Percentiles rank a stretch among this genome's conserved stretches.
Evolutionary conservation across 306 rosid species (phyloP).

Genomic region (Glycine latifolia): DNA sequence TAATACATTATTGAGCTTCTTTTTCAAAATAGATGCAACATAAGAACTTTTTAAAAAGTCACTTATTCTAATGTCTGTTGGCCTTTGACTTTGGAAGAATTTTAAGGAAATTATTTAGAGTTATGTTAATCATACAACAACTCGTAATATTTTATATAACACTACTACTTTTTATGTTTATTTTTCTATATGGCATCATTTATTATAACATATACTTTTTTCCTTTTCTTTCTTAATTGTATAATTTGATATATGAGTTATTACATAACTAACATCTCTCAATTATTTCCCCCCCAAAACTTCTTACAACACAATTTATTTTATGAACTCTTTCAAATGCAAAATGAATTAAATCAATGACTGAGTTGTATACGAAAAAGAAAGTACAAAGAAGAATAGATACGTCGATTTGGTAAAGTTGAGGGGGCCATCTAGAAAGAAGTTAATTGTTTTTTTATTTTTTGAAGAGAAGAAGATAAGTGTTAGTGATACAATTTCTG

Average conservation of each 20-base stretch:
- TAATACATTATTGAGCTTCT: neutral
- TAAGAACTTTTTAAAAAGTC: neutral
- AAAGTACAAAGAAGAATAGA: neutral
- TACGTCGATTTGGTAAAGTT: constrained; percentile 14
- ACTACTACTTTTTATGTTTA: too few relatives aligned
- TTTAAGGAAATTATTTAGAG: neutral
- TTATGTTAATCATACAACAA: neutral
- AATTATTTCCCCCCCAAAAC: neutral
- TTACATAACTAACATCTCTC: too few relatives aligned
- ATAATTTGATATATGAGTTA: too few relatives aligned
- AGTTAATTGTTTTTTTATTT: neutral
- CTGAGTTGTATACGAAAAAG: neutral
- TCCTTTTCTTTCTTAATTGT: too few relatives aligned
- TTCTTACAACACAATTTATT: neutral
- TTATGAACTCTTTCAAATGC: neutral
- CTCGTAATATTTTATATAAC: too few relatives aligned
- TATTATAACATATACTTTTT: too few relatives aligned
- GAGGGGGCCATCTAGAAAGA: constrained; percentile 3
- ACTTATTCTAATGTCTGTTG: too few relatives aligned
- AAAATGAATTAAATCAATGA: neutral
- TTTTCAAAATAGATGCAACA: neutral
- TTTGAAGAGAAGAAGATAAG: too few relatives aligned
- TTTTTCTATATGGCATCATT: too few relatives aligned
- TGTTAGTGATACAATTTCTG: neutral
- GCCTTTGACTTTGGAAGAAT: neutral